Evolutionary conservation across 2,329 filamentous ascomycete genomes (phyloP).

Genomic region (Fusarium subtropicale): DNA sequence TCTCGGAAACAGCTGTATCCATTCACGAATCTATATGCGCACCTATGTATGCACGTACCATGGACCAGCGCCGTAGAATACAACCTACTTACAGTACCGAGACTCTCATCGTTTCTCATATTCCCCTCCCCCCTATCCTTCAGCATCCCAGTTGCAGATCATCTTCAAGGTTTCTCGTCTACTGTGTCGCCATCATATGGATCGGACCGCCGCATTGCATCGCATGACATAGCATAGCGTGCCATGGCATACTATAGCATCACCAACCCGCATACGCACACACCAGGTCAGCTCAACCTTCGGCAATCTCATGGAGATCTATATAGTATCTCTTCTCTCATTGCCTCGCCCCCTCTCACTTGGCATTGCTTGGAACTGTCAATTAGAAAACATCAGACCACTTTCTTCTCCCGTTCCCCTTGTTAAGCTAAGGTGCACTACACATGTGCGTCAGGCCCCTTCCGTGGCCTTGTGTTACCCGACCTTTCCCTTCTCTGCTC

Average conservation of each 20-base stretch:
- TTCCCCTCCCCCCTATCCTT: slow-evolving; percentile 1
- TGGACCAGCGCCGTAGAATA: slow-evolving; percentile 29
- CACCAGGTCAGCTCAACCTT: slow-evolving; percentile 12
- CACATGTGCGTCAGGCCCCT: slow-evolving; percentile 29
- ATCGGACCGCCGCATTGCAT: slow-evolving; percentile 6
- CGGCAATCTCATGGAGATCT: slow-evolving; percentile 29
- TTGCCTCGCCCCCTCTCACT: slow-evolving; percentile 23
- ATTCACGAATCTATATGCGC: slow-evolving; percentile 20
- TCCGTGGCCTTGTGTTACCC: slow-evolving; percentile 41
- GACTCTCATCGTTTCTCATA: slow-evolving; percentile 20
- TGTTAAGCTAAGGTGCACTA: slow-evolving; percentile 31
- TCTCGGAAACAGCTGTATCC: slow-evolving; percentile 13
- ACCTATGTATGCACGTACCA: slow-evolving; percentile 17
- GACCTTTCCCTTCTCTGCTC: slow-evolving; percentile 38
- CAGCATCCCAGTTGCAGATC: slow-evolving; percentile 34
- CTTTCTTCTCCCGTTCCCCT: slow-evolving; percentile 7
- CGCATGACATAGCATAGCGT: background rate
- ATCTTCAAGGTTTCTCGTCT: background rate
- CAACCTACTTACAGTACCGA: slow-evolving; percentile 22
- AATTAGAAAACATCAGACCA: slow-evolving; percentile 32
- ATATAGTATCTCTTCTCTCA: background rate
- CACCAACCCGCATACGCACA: slow-evolving; percentile 24
- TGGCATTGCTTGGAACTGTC: slow-evolving; percentile 27
- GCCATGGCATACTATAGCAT: background rate
- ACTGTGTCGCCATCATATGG: slow-evolving; percentile 15